Base-by-base conservation (phyloP, 257 asterid species). In the Lithospermum erythrorhizon region DNA sequence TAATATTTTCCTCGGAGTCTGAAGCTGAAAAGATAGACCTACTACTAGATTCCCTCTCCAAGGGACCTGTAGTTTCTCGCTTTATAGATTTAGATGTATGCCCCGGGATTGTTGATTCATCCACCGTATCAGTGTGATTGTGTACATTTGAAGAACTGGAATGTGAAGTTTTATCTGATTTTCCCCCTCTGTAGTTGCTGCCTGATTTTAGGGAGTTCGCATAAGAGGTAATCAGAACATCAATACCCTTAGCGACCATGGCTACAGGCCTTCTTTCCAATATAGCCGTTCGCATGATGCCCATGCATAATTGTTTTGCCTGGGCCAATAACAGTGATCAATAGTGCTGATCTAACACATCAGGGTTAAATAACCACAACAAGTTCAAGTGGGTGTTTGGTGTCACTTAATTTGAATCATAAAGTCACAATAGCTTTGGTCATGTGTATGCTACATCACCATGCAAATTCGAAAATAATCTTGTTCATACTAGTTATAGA, bases 291-390 rank as follows among this genome's bases (percentile, higher is more conserved):
- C 89, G 82, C 58, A 73, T 68, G 37, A 86, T 76, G 19, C 72
- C 66, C 81, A 91, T 75, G 74, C 94, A 84, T 76, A 88, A 77
- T 45, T 80, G 83, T 75, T 89, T 91, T 59, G 95, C 97, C 98
- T 91, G 90, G 68, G 74, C 78, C 67, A 63, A 62, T 27, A 64
- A 70, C 56, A 32, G 61, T 22, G 51, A 30, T 30, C 69, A 21
- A 15, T 17, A 55, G 16, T 48, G 47, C 4, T 21, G 22, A 21
- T 8, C 9, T 22, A 24, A 65, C 47, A 35, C 27, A 21, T 53
- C 29, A 30, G 37, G 59, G 27, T n/a, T 21, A 65, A 32, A 55
- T 9, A 11, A 32, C 41, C 41, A 32, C 59, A 60, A 19, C 57
- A 2, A 53, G 11, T 23, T 9, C 11, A 20, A 53, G 55, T n/a